Conservation (phyloP, 139 green algal genomes). For the Ettlia oleoabundans region DNA sequence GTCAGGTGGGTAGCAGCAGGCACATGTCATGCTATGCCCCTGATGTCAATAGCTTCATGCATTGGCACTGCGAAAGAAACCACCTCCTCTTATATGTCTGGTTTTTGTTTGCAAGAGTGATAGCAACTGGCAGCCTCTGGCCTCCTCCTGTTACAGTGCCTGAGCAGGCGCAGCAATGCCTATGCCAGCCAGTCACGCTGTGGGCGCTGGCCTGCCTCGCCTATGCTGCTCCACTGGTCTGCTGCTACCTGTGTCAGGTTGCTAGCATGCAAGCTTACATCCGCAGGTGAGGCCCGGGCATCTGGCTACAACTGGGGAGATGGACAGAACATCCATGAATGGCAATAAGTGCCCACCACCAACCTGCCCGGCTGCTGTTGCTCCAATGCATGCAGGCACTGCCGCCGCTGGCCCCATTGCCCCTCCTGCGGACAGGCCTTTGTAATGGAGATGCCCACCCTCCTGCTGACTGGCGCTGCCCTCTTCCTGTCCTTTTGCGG, state of each 20-base stretch:
- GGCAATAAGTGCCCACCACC: background rate
- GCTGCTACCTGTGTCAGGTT: background rate
- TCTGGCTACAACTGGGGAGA: background rate
- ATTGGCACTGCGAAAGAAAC: too few relatives aligned
- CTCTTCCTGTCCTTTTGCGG: background rate
- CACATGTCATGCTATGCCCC: background rate
- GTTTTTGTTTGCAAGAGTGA: too few relatives aligned
- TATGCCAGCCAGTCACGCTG: background rate
- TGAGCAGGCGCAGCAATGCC: background rate
- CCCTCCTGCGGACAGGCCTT: background rate
- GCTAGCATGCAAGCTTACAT: background rate
- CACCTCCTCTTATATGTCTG: too few relatives aligned
- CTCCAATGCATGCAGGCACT: background rate
- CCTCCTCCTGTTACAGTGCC: background rate
- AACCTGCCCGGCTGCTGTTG: background rate
- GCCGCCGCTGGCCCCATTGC: background rate
- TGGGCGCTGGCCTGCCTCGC: background rate
- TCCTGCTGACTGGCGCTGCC: background rate
- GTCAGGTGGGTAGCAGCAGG: background rate
- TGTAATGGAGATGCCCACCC: background rate
- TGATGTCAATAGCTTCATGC: background rate
- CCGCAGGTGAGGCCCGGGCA: background rate
- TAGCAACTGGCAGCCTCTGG: background rate
- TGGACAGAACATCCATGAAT: background rate
- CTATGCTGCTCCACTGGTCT: background rate